These are phyloP conservation scores for Chrysopogon serrulatus DNA, from an alignment of 176 grass and related monocot species.

Conservation along the genomic window DNA sequence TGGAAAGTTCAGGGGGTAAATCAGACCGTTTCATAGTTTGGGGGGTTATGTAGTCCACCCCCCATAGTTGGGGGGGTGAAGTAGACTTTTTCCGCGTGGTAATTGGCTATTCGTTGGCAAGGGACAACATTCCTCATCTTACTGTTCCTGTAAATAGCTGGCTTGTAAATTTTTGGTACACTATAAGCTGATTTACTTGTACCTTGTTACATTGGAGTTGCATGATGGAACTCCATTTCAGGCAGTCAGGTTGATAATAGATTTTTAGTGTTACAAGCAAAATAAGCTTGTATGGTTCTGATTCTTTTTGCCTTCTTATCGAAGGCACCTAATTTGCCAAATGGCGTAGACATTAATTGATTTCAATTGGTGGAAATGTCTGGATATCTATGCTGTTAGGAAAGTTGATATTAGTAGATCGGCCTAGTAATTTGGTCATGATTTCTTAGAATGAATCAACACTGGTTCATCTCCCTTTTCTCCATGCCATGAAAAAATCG, in stretches of 20 bases:
- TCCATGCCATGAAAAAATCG: background rate
- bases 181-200: background rate
- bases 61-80: too few species aligned
- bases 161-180: background rate
- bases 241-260: background rate
- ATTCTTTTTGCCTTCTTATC: background rate
- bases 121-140: background rate
- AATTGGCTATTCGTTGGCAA: conserved; percentile 4
- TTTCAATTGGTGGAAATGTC: background rate
- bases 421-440: background rate
- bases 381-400: conserved; percentile 18
- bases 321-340: background rate
- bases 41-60: too few species aligned
- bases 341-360: background rate
- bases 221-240: background rate
- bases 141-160: conserved; percentile 1
- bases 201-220: background rate
- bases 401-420: background rate
- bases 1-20: too few species aligned
- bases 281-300: background rate
- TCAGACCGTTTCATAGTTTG: too few species aligned
- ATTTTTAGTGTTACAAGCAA: background rate
- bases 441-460: background rate
- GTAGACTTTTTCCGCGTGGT: too few species aligned
- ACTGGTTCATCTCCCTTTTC: background rate